Evolutionary conservation across 140 eudicot species (phyloP), one percentile per base, ranked within the genome.

Genomic region (Anethum foeniculum): DNA sequence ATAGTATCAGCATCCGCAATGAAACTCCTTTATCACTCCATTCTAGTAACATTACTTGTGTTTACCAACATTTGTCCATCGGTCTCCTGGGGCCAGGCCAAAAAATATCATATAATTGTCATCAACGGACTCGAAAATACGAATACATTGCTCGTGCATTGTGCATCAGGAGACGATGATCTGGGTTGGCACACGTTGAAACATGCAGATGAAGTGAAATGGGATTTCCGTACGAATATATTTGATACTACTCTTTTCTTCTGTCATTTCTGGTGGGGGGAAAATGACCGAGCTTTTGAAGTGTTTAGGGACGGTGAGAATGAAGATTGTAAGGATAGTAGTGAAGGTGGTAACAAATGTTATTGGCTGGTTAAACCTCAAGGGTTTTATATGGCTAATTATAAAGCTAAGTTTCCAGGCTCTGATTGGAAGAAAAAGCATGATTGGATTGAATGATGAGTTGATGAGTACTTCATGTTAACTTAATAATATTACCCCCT

Each of bases 311-410:
- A 71, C 1, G 7, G 47, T 3, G 34, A 9, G 7, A 18, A 13
- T 39, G 23, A 34, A 13, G 21, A 38, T 18, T 71, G 76, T 36
- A 71, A 19, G 21, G 7, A 39, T 32, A 71, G 28, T 38, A 32
- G 46, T 16, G 46, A 71, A 18, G 48, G 48, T 38, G 47, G 76
- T 32, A 71, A 71, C 38, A 36, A 39, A 36, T 71, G 76, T 71
- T 71, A 71, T 71, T 71, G 51, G 76, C 46, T 71, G 11, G 76
- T 36, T 14, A 71, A 71, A 34, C 46, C 76, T 14, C 27, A 71
- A 10, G 76, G 76, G 5, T 69, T 69, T 28, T 69, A 5, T 71
- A 13, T 36, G 19, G 47, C 76, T 4, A 71, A 71, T 71, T 38
- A 71, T 39, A 34, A 34, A 4, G 76, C 76, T 38, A 43, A 9